These are phyloP conservation scores for Talaromyces wortmannii DNA, from an alignment of 495 filamentous ascomycete genomes.

Conservation along the genomic window DNA sequence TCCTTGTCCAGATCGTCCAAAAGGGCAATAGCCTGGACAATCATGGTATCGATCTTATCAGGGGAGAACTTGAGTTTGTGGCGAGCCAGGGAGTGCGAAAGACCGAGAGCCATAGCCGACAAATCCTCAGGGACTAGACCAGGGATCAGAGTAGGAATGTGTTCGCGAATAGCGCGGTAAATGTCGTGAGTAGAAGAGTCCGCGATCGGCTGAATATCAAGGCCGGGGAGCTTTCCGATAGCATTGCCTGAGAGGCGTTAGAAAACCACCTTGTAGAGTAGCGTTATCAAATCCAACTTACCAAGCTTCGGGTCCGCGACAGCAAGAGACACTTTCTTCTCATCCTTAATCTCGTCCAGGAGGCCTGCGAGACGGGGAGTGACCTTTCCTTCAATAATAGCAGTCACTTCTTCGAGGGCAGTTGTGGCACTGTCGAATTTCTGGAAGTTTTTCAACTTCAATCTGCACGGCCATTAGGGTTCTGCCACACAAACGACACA, in stretches of 20 bases:
- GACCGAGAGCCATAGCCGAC: slow-evolving; percentile 86
- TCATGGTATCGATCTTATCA: slow-evolving; percentile 99
- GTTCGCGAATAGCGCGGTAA: slow-evolving; percentile 87
- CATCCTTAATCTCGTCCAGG: slow-evolving; percentile 87
- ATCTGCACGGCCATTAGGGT: slow-evolving; percentile 33
- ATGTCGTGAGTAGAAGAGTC: slow-evolving; percentile 82
- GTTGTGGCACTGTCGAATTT: slow-evolving; percentile 89
- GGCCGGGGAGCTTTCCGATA: slow-evolving; percentile 84
- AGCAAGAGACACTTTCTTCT: slow-evolving; percentile 93
- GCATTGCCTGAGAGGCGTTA: slow-evolving; percentile 50
- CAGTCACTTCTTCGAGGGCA: slow-evolving; percentile 82
- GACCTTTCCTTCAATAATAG: slow-evolving; percentile 88
- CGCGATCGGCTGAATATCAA: slow-evolving; percentile 78
- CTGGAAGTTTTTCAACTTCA: slow-evolving; percentile 93
- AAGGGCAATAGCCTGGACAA: slow-evolving; percentile 90
- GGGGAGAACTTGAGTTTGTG: slow-evolving; percentile 98
- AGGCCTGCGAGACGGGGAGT: slow-evolving; percentile 80
- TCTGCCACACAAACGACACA: background rate
- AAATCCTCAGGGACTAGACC: slow-evolving; percentile 79
- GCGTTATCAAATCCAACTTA: slow-evolving; percentile 23
- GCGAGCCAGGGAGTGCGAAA: slow-evolving; percentile 94
- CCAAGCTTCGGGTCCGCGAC: slow-evolving; percentile 93
- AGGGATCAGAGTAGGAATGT: slow-evolving; percentile 86
- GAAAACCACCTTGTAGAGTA: background rate
- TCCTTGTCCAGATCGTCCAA: slow-evolving; percentile 98